A percentile compares a stretch with the other conserved stretches of the same genome.
phyloP scores from a whole-genome alignment of 768 basidiomycete genomes.

The Coprinopsis cinerea region DNA sequence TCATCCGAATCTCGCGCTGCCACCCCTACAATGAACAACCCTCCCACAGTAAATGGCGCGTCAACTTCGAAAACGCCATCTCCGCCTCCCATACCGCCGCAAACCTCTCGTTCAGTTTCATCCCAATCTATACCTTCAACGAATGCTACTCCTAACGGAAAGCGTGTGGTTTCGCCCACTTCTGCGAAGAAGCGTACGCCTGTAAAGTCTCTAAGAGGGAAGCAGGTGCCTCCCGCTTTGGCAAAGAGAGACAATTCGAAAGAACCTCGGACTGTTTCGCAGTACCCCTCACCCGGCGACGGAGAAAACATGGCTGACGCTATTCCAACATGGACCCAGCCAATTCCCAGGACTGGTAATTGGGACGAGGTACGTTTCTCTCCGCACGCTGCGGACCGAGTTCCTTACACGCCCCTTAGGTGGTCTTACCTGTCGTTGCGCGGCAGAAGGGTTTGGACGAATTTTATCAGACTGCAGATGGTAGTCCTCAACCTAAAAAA shows the following conservation, averaged over 20 bases:
- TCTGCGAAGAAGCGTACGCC: constrained; percentile 14
- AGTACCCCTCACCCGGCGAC: constrained; percentile 58
- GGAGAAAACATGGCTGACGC: constrained; percentile 57
- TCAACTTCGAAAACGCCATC: constrained; percentile 23
- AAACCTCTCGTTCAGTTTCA: constrained; percentile 21
- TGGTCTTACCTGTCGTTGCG: constrained; percentile 79
- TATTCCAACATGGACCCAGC: constrained; percentile 80
- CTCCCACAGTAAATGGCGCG: constrained; percentile 9
- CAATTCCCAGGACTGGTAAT: constrained; percentile 58
- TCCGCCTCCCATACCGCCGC: constrained; percentile 24
- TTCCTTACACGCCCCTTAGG: constrained; percentile 35
- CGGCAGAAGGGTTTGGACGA: constrained; percentile 74
- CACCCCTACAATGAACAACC: constrained; percentile 32
- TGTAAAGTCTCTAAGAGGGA: constrained; percentile 14
- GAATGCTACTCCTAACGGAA: constrained; percentile 21
- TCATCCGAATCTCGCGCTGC: constrained; percentile 42
- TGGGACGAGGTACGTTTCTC: constrained; percentile 71
- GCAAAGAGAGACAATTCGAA: constrained; percentile 33
- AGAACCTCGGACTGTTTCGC: constrained; percentile 53
- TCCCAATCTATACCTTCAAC: constrained; percentile 24
- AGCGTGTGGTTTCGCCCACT: constrained; percentile 27
- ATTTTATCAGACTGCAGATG: constrained; percentile 62
- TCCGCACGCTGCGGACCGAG: constrained; percentile 8
- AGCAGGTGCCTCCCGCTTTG: constrained; percentile 35
- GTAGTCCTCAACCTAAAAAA: constrained; percentile 54